phyloP scores from a whole-genome alignment of 176 grass and related monocot species.

The Raddia distichophylla region DNA sequence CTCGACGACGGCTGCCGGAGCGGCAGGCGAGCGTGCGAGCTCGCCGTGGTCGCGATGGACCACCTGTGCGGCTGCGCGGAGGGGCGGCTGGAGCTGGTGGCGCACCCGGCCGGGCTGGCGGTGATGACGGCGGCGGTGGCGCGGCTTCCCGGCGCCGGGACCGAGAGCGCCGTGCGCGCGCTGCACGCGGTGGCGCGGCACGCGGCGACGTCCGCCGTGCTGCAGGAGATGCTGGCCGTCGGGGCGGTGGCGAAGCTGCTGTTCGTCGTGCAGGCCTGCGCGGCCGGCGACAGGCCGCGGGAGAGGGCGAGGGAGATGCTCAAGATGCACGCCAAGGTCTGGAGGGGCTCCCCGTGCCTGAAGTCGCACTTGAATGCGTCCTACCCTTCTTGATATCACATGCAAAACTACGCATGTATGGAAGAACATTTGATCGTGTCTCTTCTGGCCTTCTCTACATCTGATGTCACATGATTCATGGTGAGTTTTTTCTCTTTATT shows the following conservation, averaged over 20 bases:
- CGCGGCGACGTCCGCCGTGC: constrained; percentile 51
- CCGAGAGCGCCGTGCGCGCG: constrained; percentile 55
- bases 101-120: constrained; percentile 73
- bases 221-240: constrained; percentile 83
- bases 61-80: constrained; percentile 79
- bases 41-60: constrained; percentile 57
- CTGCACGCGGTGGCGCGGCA: constrained; percentile 66
- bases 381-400: constrained; percentile 72
- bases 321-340: constrained; percentile 74
- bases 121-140: constrained; percentile 54
- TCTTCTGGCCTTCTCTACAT: not conserved
- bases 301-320: constrained; percentile 83
- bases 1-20: constrained; percentile 38
- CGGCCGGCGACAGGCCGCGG: constrained; percentile 44
- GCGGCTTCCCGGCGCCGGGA: constrained; percentile 55
- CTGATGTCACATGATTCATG: not conserved
- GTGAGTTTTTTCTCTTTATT: not conserved
- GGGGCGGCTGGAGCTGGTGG: constrained; percentile 63
- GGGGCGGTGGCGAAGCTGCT: constrained; percentile 70
- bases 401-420: not conserved
- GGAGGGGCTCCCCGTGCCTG: constrained; percentile 84
- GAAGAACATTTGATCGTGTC: not conserved
- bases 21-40: constrained; percentile 48
- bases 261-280: constrained; percentile 67
- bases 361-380: constrained; percentile 49